Percentiles rank a stretch among this genome's conserved stretches.
Conservation (phyloP, 371 early-diverging fungal species). For the Rhizopus stolonifer region DNA sequence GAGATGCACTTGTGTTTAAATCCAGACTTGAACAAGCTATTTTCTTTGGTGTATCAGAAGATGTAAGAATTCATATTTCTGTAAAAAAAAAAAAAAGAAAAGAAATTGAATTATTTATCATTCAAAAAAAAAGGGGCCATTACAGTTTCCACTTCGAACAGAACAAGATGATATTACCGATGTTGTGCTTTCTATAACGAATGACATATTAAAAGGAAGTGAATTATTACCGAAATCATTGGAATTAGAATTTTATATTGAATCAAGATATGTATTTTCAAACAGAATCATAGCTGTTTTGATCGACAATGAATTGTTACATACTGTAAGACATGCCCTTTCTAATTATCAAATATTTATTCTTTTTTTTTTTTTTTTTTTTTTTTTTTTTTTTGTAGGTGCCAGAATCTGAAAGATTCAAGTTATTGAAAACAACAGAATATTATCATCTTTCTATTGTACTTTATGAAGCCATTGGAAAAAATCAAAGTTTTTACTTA, state of each 20-base stretch:
- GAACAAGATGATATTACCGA: conserved; percentile 8
- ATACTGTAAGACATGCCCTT: conserved; percentile 5
- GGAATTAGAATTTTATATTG: conserved; percentile 1
- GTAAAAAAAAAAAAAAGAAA: not conserved
- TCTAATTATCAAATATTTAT: too few species aligned
- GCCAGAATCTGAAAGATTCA: not conserved
- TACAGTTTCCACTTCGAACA: conserved; percentile 11
- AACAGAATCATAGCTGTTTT: conserved; percentile 10
- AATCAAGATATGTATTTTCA: conserved; percentile 13
- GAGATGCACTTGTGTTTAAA: conserved; percentile 11
- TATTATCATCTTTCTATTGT: not conserved
- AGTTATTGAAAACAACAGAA: not conserved
- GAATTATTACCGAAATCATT: conserved; percentile 3
- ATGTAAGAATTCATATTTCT: not conserved
- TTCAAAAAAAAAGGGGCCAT: not conserved
- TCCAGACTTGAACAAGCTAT: conserved; percentile 17
- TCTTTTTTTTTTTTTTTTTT: not conserved
- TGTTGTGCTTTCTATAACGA: not conserved
- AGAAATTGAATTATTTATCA: too few species aligned
- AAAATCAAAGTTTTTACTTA: not conserved
- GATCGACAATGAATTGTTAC: conserved; percentile 4
- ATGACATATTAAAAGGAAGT: not conserved
- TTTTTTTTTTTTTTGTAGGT: not conserved
- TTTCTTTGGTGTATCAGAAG: conserved; percentile 12
- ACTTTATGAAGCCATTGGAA: not conserved